Base-by-base conservation (phyloP, 495 filamentous ascomycete genomes). In the Penicillium verhagenii region DNA sequence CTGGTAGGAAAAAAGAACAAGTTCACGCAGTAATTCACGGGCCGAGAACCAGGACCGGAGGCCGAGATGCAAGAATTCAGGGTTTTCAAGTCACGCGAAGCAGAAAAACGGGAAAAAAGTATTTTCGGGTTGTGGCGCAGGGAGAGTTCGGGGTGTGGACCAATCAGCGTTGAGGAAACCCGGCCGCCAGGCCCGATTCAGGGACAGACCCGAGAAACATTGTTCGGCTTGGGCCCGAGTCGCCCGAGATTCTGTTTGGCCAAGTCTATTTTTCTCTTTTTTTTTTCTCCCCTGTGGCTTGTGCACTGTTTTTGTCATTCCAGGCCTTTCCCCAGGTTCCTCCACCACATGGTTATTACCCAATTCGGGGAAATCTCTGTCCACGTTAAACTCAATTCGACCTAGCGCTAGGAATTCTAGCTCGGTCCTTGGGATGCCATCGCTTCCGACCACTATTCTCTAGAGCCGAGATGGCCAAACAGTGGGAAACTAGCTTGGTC, bases 181-280 rank as follows among this genome's bases (percentile, higher is more conserved):
- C 42, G 42, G 42, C 14, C 20, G 2, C 3, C 42, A 25, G 3
- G 23, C 8, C 42, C 42, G 23, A 13, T 45, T 45, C 42, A 45
- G 45, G 26, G 25, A 31, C n/a, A 1, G 11, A 21, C 9, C 23
- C n/a, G n/a, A n/a, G n/a, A n/a, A n/a, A n/a, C n/a, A n/a, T n/a
- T n/a, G n/a, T n/a, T n/a, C n/a, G n/a, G n/a, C n/a, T n/a, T n/a
- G n/a, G n/a, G n/a, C n/a, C 45, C 29, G 24, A 18, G 11, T 5
- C 8, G 26, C 44, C 29, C 45, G 45, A 52, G 49, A 28, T 8
- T 52, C n/a, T 52, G 49, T 52, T 52, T 52, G 49, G 49, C 37
- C 16, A 33, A 20, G 33, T 25, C 26, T 50, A 24, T 40, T 50
- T 25, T 31, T 16, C n/a, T n/a, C n/a, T n/a, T n/a, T n/a, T n/a